phyloP scores from a whole-genome alignment of 2,329 filamentous ascomycete genomes.

The Calonectria multiphialidica region DNA sequence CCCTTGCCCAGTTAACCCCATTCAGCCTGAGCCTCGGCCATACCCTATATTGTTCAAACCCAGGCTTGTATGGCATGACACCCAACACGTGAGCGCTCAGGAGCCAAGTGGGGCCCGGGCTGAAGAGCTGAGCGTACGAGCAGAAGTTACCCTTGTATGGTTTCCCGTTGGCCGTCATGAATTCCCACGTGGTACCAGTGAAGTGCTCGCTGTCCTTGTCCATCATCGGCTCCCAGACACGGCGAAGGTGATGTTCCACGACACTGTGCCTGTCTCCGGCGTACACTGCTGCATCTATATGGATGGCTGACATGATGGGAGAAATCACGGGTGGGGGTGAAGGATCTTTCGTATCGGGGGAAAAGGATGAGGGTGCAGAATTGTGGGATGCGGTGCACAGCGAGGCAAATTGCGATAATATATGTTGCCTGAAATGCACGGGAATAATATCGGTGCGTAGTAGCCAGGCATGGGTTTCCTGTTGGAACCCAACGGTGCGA shows the following conservation, averaged over 20 bases:
- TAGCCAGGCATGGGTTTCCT: not conserved
- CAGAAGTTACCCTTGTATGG: conserved; percentile 9
- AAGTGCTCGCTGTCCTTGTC: conserved; percentile 13
- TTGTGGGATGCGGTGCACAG: conserved; percentile 11
- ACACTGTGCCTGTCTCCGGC: not conserved
- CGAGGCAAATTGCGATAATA: not conserved
- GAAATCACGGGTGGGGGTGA: conserved; percentile 7
- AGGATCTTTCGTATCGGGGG: not conserved
- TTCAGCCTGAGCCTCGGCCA: conserved; percentile 1
- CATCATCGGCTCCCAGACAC: conserved; percentile 6
- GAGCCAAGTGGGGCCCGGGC: not conserved
- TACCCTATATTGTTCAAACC: not conserved
- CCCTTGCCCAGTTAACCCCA: conserved; percentile 3
- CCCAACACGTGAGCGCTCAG: conserved; percentile 3
- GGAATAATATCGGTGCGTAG: not conserved
- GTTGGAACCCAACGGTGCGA: not conserved
- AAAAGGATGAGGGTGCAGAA: conserved; percentile 10
- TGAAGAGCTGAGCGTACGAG: conserved; percentile 10
- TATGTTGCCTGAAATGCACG: not conserved
- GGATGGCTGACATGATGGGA: conserved; percentile 11
- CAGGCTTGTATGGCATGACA: not conserved
- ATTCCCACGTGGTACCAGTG: conserved; percentile 9
- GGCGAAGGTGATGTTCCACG: not conserved
- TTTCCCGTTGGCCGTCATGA: conserved; percentile 8
- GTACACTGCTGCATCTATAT: not conserved